These are phyloP conservation scores for Adansonia grandidieri DNA, from an alignment of 441 rosid species.

Conservation along the genomic window DNA sequence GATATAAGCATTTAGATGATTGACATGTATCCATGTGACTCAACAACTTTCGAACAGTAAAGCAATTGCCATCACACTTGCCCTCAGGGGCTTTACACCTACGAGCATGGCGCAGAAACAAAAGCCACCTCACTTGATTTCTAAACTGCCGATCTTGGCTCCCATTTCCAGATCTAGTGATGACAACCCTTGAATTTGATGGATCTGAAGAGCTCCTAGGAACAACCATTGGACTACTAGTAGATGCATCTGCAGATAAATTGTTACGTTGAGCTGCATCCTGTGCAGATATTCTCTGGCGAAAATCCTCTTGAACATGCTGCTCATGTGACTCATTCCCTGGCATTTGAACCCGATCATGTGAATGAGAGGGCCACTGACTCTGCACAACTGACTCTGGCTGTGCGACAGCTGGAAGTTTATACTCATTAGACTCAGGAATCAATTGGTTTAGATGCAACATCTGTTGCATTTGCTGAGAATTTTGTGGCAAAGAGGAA, in stretches of 20 bases:
- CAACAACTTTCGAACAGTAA: slow-evolving; percentile 72
- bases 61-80: slow-evolving; percentile 75
- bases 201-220: slow-evolving; percentile 57
- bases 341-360: slow-evolving; percentile 52
- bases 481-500: slow-evolving; percentile 56
- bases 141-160: slow-evolving; percentile 70
- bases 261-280: slow-evolving; percentile 85
- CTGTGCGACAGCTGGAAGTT: slow-evolving; percentile 58
- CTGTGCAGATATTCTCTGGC: slow-evolving; percentile 68
- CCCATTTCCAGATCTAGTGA: slow-evolving; percentile 61
- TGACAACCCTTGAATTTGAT: slow-evolving; percentile 44
- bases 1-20: slow-evolving; percentile 63
- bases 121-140: slow-evolving; percentile 90
- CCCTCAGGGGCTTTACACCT: slow-evolving; percentile 90
- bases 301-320: slow-evolving; percentile 79
- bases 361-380: slow-evolving; percentile 70
- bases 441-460: slow-evolving; percentile 62
- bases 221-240: slow-evolving; percentile 47
- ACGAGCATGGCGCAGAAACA: slow-evolving; percentile 93
- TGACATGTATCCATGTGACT: slow-evolving; percentile 83
- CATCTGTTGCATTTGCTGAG: slow-evolving; percentile 74
- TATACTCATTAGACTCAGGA: slow-evolving; percentile 63
- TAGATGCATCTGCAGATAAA: slow-evolving; percentile 67
- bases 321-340: slow-evolving; percentile 60
- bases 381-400: slow-evolving; percentile 58